These are phyloP conservation scores for Cyberlindnera subsufficiens DNA, from an alignment of 805 yeast genomes.

Conservation along the genomic window DNA sequence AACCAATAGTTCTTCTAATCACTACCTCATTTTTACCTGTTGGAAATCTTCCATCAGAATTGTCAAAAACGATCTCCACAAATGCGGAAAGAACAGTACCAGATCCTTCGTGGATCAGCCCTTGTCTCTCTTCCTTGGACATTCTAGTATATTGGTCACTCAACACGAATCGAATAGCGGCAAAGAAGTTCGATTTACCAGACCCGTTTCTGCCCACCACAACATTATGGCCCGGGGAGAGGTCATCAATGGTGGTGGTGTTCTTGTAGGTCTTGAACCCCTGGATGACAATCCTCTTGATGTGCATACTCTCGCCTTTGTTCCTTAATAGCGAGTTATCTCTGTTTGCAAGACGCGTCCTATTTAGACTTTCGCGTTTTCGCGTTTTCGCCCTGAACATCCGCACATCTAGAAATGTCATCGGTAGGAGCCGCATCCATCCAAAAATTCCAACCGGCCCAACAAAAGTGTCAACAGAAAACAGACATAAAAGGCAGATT, in stretches of 20 bases:
- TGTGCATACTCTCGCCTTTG: slow-evolving; percentile 26
- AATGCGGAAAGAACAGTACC: slow-evolving; percentile 88
- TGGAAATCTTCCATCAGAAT: slow-evolving; percentile 65
- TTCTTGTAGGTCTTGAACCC: slow-evolving; percentile 93
- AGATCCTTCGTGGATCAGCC: slow-evolving; percentile 84
- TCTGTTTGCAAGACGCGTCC: neutral
- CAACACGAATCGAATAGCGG: slow-evolving; percentile 88
- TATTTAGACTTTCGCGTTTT: slow-evolving; percentile 7
- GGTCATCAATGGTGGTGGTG: slow-evolving; percentile 66
- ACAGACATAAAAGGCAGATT: too few species aligned
- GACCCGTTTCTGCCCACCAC: slow-evolving; percentile 93
- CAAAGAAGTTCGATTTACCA: slow-evolving; percentile 92
- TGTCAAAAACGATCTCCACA: slow-evolving; percentile 86
- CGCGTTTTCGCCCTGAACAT: slow-evolving; percentile 2
- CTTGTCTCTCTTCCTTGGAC: slow-evolving; percentile 80
- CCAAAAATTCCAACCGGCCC: neutral
- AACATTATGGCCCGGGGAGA: slow-evolving; percentile 82
- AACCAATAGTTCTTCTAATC: slow-evolving; percentile 85
- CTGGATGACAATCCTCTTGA: slow-evolving; percentile 61
- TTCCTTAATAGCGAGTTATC: neutral
- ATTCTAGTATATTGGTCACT: slow-evolving; percentile 86
- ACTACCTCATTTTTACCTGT: slow-evolving; percentile 54
- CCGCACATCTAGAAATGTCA: neutral
- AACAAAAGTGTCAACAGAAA: neutral
- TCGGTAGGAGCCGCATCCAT: neutral